Base-by-base conservation (phyloP, 2,329 filamentous ascomycete species). In the Clathrospora elynae region DNA sequence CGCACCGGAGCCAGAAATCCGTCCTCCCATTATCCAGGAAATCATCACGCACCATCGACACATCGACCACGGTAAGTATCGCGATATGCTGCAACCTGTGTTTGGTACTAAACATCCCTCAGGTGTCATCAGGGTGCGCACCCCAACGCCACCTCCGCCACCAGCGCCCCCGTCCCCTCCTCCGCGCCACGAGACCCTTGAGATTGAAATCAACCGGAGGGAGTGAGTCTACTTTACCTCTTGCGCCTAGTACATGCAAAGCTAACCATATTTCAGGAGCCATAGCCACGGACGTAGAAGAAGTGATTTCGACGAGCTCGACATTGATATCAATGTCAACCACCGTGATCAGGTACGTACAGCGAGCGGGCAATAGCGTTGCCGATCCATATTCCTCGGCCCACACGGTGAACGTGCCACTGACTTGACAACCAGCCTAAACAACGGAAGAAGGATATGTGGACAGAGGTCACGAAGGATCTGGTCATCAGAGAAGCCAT, bases 401-500 rank as follows among this genome's bases (percentile, higher is more conserved):
- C 86, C 88, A 46, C 85, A 61, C 18, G 82, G 85, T 28, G 70
- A 73, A 30, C 73, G 70, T 42, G 67, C 70, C 72, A 73, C 62
- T 28, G 76, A 71, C 49, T 75, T 51, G 70, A 73, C 25, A 62
- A 60, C 34, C 61, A 67, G 50, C 53, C 62, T 19, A 70, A 70
- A 44, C 53, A 59, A n/a, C 73, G 72, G 52, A 57, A 65, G 26
- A 66, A 68, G 49, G 74, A 76, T 47, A 88, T 95, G 75, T 97
- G 92, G 92, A 99, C 93, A 0, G 93, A 97, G 72, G 90, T 99
- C 58, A 95, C 92, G 31, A 96, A 95, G 73, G 91, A 96, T 57
- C 73, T 97, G 23, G 89, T 97, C 11, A 78, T 86, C 45, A 84
- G 86, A 37, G 90, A 96, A 66, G 93, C 93, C 12, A 88, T 97